phyloP scores from a whole-genome alignment of 2,329 filamentous ascomycete genomes.

The Raffaelea deltoideospora region DNA sequence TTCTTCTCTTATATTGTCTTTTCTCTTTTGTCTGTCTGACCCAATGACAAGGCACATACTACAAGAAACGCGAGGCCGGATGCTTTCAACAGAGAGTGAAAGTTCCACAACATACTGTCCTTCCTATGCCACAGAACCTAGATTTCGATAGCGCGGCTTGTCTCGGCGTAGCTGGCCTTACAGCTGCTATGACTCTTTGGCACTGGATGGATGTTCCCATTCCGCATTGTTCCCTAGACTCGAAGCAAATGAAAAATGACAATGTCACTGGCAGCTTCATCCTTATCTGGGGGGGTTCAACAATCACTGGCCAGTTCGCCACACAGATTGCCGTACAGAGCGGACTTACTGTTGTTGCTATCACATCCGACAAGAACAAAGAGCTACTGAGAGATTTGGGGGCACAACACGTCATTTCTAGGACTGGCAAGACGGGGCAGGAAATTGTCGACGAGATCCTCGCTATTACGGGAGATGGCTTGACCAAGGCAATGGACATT shows the following conservation, averaged over 20 bases:
- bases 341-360: constrained; percentile 20
- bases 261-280: too few species aligned
- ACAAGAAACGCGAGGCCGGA: constrained; percentile 23
- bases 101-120: constrained; percentile 24
- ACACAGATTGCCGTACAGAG: constrained; percentile 21
- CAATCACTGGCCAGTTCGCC: constrained; percentile 24
- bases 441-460: constrained; percentile 19
- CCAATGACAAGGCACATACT: constrained; percentile 14
- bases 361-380: constrained; percentile 17
- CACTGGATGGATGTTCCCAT: constrained; percentile 22
- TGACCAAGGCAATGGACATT: constrained; percentile 21
- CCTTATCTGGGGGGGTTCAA: constrained; percentile 26
- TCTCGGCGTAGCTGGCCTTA: constrained; percentile 24
- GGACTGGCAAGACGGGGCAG: constrained; percentile 17
- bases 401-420: constrained; percentile 17
- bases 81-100: constrained; percentile 26
- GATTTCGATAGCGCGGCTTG: constrained; percentile 19
- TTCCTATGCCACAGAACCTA: constrained; percentile 19
- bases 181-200: constrained; percentile 25
- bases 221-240: background rate
- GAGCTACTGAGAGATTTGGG: constrained; percentile 16
- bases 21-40: background rate
- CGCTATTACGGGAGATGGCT: constrained; percentile 10
- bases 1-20: background rate
- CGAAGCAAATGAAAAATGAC: constrained; percentile 4